Evolutionary conservation across 495 filamentous ascomycete species (phyloP).

Genomic region (Hypoxylon intermedium): DNA sequence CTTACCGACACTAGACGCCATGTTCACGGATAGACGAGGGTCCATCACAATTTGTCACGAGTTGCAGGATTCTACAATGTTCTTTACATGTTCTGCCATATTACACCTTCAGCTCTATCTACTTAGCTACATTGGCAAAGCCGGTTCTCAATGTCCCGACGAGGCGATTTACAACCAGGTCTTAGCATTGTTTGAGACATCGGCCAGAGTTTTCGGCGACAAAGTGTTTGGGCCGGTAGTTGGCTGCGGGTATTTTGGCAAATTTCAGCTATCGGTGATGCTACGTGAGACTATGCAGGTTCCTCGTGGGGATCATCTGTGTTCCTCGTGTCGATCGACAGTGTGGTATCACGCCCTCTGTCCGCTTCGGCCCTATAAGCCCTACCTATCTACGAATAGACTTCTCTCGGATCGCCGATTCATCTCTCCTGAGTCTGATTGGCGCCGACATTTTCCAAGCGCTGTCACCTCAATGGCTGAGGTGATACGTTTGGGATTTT

Average conservation of each 20-base stretch:
- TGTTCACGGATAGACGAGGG: too few relatives aligned
- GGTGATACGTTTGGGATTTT: neutral
- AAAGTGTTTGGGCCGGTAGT: neutral
- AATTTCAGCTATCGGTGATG: neutral
- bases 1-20: too few relatives aligned
- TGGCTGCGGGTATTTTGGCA: conserved; percentile 2
- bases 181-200: neutral
- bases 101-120: too few relatives aligned
- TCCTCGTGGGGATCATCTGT: neutral
- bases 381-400: neutral
- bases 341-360: neutral
- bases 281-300: neutral
- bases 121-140: too few relatives aligned
- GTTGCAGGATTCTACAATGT: too few relatives aligned
- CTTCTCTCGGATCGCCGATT: neutral
- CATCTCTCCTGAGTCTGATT: conserved; percentile 9
- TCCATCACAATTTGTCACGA: too few relatives aligned
- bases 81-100: too few relatives aligned
- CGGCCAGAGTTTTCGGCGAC: neutral
- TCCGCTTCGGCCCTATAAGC: conserved; percentile 14
- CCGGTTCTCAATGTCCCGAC: too few relatives aligned
- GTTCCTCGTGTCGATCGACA: too few relatives aligned
- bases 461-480: neutral
- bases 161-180: too few relatives aligned
- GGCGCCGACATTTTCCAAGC: neutral